Base-by-base conservation (phyloP, 2,329 filamentous ascomycete genomes). In the Colletotrichum sp. region DNA sequence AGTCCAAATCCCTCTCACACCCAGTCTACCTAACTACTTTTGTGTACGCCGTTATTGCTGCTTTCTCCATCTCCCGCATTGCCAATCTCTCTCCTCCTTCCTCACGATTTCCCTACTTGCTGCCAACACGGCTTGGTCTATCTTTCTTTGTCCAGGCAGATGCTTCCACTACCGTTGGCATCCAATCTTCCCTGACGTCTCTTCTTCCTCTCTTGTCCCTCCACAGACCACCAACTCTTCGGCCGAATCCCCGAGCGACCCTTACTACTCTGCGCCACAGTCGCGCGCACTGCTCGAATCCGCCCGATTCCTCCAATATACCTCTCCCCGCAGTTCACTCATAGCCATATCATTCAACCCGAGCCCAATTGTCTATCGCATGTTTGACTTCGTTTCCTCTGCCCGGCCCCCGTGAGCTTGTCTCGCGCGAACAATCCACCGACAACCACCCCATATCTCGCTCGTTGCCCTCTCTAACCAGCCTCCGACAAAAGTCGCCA, bases 391-490 rank as follows among this genome's bases (percentile, higher is more conserved):
- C 39, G 63, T 57, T 48, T 7, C 36, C 32, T 75, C 36, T 76
- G 63, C 61, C 43, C 74, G 52, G 52, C 77, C 71, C 78, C 78
- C 77, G 77, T 81, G 79, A 84, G 80, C 82, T 80, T 81, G 81
- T 81, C 82, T 80, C 81, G 82, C 82, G 81, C 83, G 30, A 63
- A 81, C 81, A 83, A 79, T 79, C 78, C 80, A 59, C 71, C 71
- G 24, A 32, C 57, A 26, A 57, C 24, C 24, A 64, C 59, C 60
- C 13, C 57, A 16, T 43, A 21, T n/a, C 32, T 64, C 43, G 59
- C 67, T 18, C 30, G 13, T n/a, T 18, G 21, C 61, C 32, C 32
- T 63, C 26, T 59, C 34, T 70, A 30, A 73, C 71, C 69, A 67
- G 34, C 64, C 65, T 67, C 63, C 66, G 34, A 71, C 71, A 69